Evolutionary conservation across 2,329 filamentous ascomycete species (phyloP).

Genomic region (Purpureocillium takamizusanense): DNA sequence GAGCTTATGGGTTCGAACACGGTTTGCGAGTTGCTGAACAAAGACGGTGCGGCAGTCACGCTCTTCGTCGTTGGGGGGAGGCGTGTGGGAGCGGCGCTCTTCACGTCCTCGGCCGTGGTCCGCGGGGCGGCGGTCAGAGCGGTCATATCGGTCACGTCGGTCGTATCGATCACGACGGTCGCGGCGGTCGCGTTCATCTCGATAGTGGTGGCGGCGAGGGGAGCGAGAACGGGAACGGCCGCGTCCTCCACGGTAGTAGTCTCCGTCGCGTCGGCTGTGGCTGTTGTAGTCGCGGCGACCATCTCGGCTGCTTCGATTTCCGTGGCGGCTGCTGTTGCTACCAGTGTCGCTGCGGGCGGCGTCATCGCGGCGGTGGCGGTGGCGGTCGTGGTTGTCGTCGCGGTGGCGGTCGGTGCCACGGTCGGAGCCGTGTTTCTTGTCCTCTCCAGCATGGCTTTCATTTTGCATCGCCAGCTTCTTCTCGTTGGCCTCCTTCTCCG

Average conservation of each 20-base stretch:
- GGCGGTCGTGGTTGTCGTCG: conserved; percentile 35
- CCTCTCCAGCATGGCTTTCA: conserved; percentile 20
- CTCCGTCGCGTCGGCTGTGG: conserved; percentile 65
- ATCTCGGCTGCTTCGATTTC: conserved; percentile 62
- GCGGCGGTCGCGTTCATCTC: conserved; percentile 40
- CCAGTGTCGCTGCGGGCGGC: conserved; percentile 68
- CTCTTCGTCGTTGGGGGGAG: conserved; percentile 86
- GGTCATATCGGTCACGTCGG: conserved; percentile 38
- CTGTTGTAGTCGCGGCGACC: conserved; percentile 59
- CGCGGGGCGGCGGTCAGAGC: conserved; percentile 41
- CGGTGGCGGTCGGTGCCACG: conserved; percentile 47
- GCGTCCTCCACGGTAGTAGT: conserved; percentile 55
- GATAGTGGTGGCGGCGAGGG: conserved; percentile 50
- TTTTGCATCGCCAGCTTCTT: conserved; percentile 34
- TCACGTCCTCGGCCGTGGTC: conserved; percentile 43
- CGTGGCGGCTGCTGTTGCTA: conserved; percentile 75
- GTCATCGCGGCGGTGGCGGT: conserved; percentile 46
- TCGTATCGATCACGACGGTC: conserved; percentile 42
- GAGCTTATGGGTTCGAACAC: conserved; percentile 83
- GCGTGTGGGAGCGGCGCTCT: conserved; percentile 44
- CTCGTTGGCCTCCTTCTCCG: conserved; percentile 53
- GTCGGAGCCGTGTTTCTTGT: conserved; percentile 19
- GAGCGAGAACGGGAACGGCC: conserved; percentile 65
- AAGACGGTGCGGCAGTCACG: conserved; percentile 95
- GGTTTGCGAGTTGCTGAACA: conserved; percentile 93